Percentiles rank a stretch among this genome's conserved stretches.
Conservation (phyloP, 768 basidiomycete species). For the Mycena indigotica region DNA sequence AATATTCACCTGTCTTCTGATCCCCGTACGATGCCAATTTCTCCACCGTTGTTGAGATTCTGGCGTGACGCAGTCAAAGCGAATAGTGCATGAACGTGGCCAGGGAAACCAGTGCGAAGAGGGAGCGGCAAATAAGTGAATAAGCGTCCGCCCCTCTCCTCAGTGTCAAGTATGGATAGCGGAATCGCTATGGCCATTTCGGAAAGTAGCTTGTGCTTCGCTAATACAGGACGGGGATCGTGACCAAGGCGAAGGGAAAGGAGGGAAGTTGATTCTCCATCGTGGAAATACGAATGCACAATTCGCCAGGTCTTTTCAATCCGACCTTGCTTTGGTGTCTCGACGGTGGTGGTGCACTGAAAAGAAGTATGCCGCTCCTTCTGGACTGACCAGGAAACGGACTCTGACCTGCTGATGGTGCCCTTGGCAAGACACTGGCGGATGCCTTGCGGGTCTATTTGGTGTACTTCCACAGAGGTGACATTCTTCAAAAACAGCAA, state of each 20-base stretch:
- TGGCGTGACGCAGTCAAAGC: slow-evolving; percentile 49
- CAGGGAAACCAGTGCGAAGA: slow-evolving; percentile 44
- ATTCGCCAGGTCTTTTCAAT: slow-evolving; percentile 37
- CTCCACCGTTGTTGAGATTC: slow-evolving; percentile 44
- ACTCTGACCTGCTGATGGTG: slow-evolving; percentile 6
- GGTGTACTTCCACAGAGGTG: slow-evolving; percentile 40
- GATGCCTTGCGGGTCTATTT: slow-evolving; percentile 35
- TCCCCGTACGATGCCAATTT: slow-evolving; percentile 39
- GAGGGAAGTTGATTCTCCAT: slow-evolving; percentile 25
- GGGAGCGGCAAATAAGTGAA: slow-evolving; percentile 56
- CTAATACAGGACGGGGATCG: slow-evolving; percentile 28
- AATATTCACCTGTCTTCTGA: slow-evolving; percentile 49
- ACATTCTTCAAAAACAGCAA: slow-evolving; percentile 48
- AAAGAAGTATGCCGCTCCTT: slow-evolving; percentile 18
- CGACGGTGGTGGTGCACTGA: slow-evolving; percentile 23
- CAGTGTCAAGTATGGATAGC: slow-evolving; percentile 18
- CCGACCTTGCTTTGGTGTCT: slow-evolving; percentile 10
- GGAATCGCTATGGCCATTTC: slow-evolving; percentile 41
- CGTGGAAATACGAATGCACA: slow-evolving; percentile 31
- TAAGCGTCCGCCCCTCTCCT: slow-evolving; percentile 37
- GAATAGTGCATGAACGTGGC: slow-evolving; percentile 50
- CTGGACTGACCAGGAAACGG: slow-evolving; percentile 9
- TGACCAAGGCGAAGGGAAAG: slow-evolving; percentile 31
- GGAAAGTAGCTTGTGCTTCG: slow-evolving; percentile 45
- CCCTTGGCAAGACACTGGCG: slow-evolving; percentile 14